Evolutionary conservation across 768 basidiomycete genomes (phyloP), one percentile per base, ranked within the genome.

Genomic region (Trametes cingulata): DNA sequence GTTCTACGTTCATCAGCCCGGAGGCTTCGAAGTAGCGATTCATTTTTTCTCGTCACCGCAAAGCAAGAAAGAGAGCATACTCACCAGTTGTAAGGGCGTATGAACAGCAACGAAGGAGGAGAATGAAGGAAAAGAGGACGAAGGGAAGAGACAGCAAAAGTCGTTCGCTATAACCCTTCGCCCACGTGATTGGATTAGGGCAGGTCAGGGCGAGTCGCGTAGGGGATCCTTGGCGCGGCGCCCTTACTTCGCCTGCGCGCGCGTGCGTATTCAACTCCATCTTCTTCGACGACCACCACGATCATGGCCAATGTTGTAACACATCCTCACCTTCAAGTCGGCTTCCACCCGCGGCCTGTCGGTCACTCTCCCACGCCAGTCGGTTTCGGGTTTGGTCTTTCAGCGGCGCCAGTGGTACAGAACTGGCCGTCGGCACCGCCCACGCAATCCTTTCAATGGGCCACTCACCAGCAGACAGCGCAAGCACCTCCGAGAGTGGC

Each of bases 1-100:
- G 79, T 76, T 63, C 65, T 72, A 75, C 72, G 73, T 76, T 92
- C 90, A 91, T 81, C 22, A 86, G 83, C 88, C 75, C 62, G 60
- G 53, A 62, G 72, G 84, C 85, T 85, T 92, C 90, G 72, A 90
- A 84, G 90, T 92, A 91, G 89, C 89, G 90, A 91, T 92, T 90
- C 89, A 75, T 78, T 52, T 65, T 74, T 72, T 80, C 71, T 91
- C 90, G 80, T 92, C 90, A 82, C 74, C 35, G 75, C 66, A 69
- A 53, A 58, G 36, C 33, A 15, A 36, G 45, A 25, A 64, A 56
- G 29, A 42, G 68, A 69, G n/a, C 51, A 45, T 36, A 66, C 45
- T 51, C 35, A 73, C 76, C 63, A 63, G 60, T 50, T 45, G 25
- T 36, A 61, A 49, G 27, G 29, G 58, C 15, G 24, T 6, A 43